Conservation (phyloP, 1,139 yeast species). For the Zygoascus sp. region DNA sequence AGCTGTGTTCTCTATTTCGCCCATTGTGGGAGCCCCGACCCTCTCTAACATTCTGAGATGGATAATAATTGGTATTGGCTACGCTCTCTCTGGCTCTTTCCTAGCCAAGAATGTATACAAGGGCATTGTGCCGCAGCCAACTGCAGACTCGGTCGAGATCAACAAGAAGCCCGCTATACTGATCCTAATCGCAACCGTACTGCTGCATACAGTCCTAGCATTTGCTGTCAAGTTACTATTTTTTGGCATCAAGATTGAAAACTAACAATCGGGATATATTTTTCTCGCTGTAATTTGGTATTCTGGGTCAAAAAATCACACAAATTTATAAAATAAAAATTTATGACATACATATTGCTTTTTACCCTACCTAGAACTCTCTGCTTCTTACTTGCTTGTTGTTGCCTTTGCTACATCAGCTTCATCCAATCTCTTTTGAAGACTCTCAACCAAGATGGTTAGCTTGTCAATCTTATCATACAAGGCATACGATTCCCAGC, state of each 20-base stretch:
- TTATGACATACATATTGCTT: too few species aligned
- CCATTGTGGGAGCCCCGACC: slow-evolving; percentile 35
- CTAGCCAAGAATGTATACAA: slow-evolving; percentile 35
- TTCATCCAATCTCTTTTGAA: slow-evolving; percentile 15
- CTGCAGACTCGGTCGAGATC: slow-evolving; percentile 24
- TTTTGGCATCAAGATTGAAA: slow-evolving; percentile 23
- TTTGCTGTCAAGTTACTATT: slow-evolving; percentile 37
- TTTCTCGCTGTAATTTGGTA: not conserved
- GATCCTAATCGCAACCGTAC: slow-evolving; percentile 32
- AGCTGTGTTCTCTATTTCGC: slow-evolving; percentile 50
- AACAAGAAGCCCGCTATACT: slow-evolving; percentile 31
- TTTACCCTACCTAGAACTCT: too few species aligned
- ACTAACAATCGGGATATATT: not conserved
- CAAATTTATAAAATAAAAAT: not conserved
- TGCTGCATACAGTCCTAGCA: slow-evolving; percentile 37
- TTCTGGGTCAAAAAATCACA: too few species aligned
- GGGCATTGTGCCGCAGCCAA: slow-evolving; percentile 29
- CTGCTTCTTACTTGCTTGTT: too few species aligned
- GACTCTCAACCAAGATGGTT: slow-evolving; percentile 31
- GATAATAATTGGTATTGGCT: slow-evolving; percentile 37
- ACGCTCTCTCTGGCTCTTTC: slow-evolving; percentile 36
- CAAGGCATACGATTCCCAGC: slow-evolving; percentile 61
- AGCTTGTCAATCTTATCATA: slow-evolving; percentile 40
- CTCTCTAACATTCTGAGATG: slow-evolving; percentile 37
- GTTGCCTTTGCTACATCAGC: too few species aligned